Evolutionary conservation across 177 flowering plant genomes (phyloP), one percentile per base, ranked within the genome.

Genomic region (Vitis hybrid): DNA sequence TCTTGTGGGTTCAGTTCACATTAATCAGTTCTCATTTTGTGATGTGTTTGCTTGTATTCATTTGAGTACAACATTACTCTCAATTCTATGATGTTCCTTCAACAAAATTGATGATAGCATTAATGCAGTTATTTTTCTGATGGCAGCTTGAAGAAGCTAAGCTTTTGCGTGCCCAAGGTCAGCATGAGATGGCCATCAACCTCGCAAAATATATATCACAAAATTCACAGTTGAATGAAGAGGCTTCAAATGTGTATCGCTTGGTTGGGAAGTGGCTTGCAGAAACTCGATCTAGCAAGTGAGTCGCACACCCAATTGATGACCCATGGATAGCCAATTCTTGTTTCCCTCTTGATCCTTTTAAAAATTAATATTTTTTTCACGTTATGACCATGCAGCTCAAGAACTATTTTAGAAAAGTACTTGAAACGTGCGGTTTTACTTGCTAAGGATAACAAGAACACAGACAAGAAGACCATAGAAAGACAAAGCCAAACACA

Each of bases 251-350:
- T 82, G 90, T 93, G 19, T 79, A 83, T 81, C 99, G 99, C 60
- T 77, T 95, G 82, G 87, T 90, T 78, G 99, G 99, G 69, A 95
- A 93, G 81, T 95, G 99, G 99, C 85, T 95, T 72, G 98, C 97
- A 58, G 99, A 92, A 84, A 90, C 89, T 64, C 86, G 98, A 81
- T 90, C 97, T 79, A 90, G 97, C 99, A 92, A 90, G 99, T 94
- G 67, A 81, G 77, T 68, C 55, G 15, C 52, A 11, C 11, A 52
- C 19, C 66, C 30, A 64, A 12, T 17, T 32, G n/a, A 24, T 32
- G 46, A 57, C 4, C 11, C 19, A 55, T 30, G 66, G 46, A 21
- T 65, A 8, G n/a, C 49, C 19, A 49, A 21, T 14, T 46, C 12
- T 61, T 48, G 13, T 49, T 50, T 2, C 66, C 51, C 32, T 49